Conservation (phyloP, 345 rosid species). For the Citrus reticulata region DNA sequence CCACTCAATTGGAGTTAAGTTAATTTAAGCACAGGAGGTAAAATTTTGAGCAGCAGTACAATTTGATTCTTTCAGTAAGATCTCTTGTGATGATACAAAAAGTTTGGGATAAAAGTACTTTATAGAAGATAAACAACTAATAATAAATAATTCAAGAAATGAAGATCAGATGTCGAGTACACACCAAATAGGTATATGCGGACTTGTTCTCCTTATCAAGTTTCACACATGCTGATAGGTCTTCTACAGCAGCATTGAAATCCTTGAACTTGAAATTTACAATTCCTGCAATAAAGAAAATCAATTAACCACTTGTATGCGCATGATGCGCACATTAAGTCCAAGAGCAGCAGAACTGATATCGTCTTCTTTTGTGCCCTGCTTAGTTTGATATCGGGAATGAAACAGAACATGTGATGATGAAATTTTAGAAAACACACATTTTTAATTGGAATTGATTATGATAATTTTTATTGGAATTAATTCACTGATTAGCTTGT, state of each 20-base stretch:
- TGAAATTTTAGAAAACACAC: background rate
- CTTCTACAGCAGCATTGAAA: slow-evolving; percentile 81
- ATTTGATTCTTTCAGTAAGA: background rate
- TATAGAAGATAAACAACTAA: background rate
- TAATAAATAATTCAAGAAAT: background rate
- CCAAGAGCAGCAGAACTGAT: background rate
- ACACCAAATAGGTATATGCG: slow-evolving; percentile 83
- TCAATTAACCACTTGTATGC: slow-evolving; percentile 2
- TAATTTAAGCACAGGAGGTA: slow-evolving; percentile 4
- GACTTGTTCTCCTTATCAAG: slow-evolving; percentile 86
- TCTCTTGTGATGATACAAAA: background rate
- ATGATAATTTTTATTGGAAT: background rate
- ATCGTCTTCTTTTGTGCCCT: background rate
- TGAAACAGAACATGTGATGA: background rate
- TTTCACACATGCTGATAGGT: slow-evolving; percentile 76
- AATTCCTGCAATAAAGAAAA: slow-evolving; percentile 64
- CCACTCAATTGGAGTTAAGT: slow-evolving; percentile 14
- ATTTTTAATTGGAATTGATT: background rate
- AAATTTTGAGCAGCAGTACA: background rate
- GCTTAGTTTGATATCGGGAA: background rate
- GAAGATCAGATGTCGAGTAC: slow-evolving; percentile 19
- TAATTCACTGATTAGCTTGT: background rate
- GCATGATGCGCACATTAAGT: background rate
- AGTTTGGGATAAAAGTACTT: background rate
- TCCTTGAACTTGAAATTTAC: slow-evolving; percentile 91